A percentile compares a stretch with the other conserved stretches of the same genome.
phyloP scores from a whole-genome alignment of 139 green algal species.

The Chloropicon primus region DNA sequence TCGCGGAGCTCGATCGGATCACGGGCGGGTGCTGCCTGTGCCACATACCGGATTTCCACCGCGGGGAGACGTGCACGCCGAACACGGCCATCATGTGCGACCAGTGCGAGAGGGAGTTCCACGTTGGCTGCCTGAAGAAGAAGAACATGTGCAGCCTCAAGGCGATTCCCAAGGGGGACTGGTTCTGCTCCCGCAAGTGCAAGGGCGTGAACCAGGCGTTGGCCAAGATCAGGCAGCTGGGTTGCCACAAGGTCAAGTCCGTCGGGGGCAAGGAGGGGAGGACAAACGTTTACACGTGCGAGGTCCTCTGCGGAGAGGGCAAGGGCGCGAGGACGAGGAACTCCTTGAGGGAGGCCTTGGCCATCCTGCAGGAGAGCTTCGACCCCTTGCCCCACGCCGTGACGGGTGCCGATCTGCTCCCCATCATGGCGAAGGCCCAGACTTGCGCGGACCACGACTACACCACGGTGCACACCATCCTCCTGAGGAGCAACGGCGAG shows the following conservation, averaged over 20 bases:
- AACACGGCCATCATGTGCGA: constrained; percentile 89
- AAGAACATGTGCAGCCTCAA: neutral
- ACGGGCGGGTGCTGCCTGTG: constrained; percentile 72
- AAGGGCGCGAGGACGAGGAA: constrained; percentile 18
- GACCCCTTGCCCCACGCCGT: constrained; percentile 73
- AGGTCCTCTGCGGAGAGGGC: constrained; percentile 19
- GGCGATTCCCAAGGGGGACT: constrained; percentile 46
- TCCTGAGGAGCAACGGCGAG: constrained; percentile 52
- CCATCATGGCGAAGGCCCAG: constrained; percentile 61
- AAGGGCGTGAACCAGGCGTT: constrained; percentile 31
- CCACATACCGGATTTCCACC: constrained; percentile 43
- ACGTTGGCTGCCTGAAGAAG: constrained; percentile 54
- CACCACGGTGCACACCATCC: constrained; percentile 58
- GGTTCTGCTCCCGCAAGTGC: constrained; percentile 72
- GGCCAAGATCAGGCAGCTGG: constrained; percentile 26
- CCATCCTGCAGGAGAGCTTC: constrained; percentile 53
- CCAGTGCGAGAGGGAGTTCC: constrained; percentile 89
- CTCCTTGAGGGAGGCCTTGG: constrained; percentile 4
- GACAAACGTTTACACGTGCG: neutral
- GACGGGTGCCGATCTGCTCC: constrained; percentile 63
- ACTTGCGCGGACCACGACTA: constrained; percentile 45
- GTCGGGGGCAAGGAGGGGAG: neutral
- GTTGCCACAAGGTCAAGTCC: neutral
- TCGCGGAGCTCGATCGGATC: constrained; percentile 24
- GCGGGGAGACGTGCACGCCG: constrained; percentile 51